phyloP scores from a whole-genome alignment of 1,284 basidiomycete species.

The Melanopsichium pennsylvanicum region DNA sequence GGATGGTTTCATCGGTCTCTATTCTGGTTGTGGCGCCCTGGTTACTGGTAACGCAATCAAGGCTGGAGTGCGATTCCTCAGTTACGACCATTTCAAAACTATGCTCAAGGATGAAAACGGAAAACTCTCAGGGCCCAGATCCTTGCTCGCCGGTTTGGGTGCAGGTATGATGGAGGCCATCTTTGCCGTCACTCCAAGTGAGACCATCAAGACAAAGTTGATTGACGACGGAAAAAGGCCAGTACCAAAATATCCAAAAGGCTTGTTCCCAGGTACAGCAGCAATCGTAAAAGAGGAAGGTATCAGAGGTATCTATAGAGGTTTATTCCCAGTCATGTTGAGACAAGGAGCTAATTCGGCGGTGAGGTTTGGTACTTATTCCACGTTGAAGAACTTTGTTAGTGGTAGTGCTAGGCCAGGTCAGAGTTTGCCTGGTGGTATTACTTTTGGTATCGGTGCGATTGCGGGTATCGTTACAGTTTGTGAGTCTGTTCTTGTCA shows the following conservation, averaged over 20 bases:
- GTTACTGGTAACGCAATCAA: conserved; percentile 63
- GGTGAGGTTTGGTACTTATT: conserved; percentile 94
- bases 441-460: conserved; percentile 94
- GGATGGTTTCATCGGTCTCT: conserved; percentile 65
- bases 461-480: conserved; percentile 94
- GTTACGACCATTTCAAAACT: conserved; percentile 91
- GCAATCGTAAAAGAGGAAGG: conserved; percentile 87
- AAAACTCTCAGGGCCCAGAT: conserved; percentile 38
- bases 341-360: conserved; percentile 97
- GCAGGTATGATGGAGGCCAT: conserved; percentile 94
- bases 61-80: conserved; percentile 80
- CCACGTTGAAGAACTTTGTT: conserved; percentile 82
- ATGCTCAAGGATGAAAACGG: conserved; percentile 75
- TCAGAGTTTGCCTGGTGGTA: conserved; percentile 81
- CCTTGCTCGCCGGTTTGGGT: conserved; percentile 79
- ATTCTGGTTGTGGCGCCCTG: conserved; percentile 61
- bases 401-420: conserved; percentile 84
- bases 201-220: conserved; percentile 99
- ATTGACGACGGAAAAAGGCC: conserved; percentile 91
- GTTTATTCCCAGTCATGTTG: conserved; percentile 94
- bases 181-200: conserved; percentile 93
- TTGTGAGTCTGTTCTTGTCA: too few species aligned
- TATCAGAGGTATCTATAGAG: conserved; percentile 80
- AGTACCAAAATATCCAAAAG: conserved; percentile 79
- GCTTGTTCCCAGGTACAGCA: conserved; percentile 84